Percentiles rank a stretch among this genome's conserved stretches.
Evolutionary conservation across 306 rosid species (phyloP).

Genomic region (Prunus mongolica): DNA sequence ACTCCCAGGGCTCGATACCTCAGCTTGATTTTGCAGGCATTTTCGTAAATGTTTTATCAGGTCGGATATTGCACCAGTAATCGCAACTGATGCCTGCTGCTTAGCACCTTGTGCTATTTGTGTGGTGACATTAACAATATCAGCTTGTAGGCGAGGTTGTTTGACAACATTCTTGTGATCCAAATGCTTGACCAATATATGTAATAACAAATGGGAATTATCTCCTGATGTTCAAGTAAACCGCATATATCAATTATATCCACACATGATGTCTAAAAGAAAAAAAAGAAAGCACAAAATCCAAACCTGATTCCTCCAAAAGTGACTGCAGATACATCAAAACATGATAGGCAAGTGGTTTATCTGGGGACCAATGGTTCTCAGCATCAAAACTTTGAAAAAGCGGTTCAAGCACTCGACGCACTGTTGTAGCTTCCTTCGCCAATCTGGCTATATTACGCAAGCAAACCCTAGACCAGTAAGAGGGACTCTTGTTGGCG

Average conservation of each 20-base stretch:
- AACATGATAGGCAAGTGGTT: slow-evolving; percentile 60
- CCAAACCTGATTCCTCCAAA: slow-evolving; percentile 80
- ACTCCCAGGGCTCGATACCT: slow-evolving; percentile 42
- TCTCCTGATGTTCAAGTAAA: slow-evolving; percentile 59
- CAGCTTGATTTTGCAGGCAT: slow-evolving; percentile 63
- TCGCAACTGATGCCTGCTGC: slow-evolving; percentile 58
- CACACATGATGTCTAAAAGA: neutral
- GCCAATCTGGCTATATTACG: slow-evolving; percentile 72
- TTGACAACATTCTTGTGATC: slow-evolving; percentile 84
- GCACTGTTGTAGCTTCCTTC: slow-evolving; percentile 75
- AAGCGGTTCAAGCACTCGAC: slow-evolving; percentile 86
- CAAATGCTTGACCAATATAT: slow-evolving; percentile 89
- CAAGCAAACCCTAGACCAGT: slow-evolving; percentile 91
- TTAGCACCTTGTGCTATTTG: slow-evolving; percentile 68
- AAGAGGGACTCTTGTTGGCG: slow-evolving; percentile 57
- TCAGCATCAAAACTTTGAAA: slow-evolving; percentile 71
- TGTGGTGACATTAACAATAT: slow-evolving; percentile 56
- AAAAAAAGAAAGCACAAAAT: slow-evolving; percentile 5
- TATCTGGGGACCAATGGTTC: slow-evolving; percentile 78
- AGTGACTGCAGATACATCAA: slow-evolving; percentile 70
- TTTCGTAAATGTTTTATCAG: slow-evolving; percentile 76
- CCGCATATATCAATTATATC: neutral
- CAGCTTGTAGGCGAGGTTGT: slow-evolving; percentile 61
- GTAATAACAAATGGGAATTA: slow-evolving; percentile 67
- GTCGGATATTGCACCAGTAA: slow-evolving; percentile 70